Percentiles rank a stretch among this genome's conserved stretches.
Conservation (phyloP, 208 protist genomes). For the Leishmania gerbilli region DNA sequence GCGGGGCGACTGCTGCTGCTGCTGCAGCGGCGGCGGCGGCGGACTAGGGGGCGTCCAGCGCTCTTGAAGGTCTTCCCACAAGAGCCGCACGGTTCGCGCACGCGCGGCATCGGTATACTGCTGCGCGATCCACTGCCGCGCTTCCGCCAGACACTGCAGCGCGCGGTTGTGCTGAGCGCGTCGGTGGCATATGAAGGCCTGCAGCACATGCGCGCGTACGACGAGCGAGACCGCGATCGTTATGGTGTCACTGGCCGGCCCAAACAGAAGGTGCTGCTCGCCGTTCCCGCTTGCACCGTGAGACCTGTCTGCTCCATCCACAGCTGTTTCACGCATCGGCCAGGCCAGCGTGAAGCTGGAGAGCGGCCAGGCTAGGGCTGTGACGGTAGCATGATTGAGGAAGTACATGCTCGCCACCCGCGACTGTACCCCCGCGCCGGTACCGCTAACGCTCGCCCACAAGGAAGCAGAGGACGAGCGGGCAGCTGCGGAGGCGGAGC, state of each 20-base stretch:
- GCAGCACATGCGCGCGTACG: conserved; percentile 44
- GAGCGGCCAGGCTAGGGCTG: conserved; percentile 32
- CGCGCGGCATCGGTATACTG: conserved; percentile 15
- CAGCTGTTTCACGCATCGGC: neutral
- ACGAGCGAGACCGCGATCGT: conserved; percentile 50
- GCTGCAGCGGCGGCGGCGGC: neutral
- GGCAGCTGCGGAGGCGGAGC: neutral
- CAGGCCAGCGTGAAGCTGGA: conserved; percentile 19
- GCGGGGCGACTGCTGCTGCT: neutral
- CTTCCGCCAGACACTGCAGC: conserved; percentile 38
- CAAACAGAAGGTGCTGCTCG: neutral
- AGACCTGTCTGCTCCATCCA: neutral
- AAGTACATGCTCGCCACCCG: conserved; percentile 29
- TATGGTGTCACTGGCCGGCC: conserved; percentile 24
- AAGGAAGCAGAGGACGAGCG: neutral
- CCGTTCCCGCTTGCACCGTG: neutral
- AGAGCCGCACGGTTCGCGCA: conserved; percentile 20
- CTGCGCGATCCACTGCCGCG: conserved; percentile 26
- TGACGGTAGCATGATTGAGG: conserved; percentile 29
- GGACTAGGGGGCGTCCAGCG: neutral
- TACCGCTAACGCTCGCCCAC: neutral
- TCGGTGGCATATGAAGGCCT: conserved; percentile 31
- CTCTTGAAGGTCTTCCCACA: conserved; percentile 28
- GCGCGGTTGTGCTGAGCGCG: conserved; percentile 32
- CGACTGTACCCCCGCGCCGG: neutral